A percentile compares a stretch with the other conserved stretches of the same genome.
phyloP scores from a whole-genome alignment of 108 stramenopile genomes.

The Skeletonema costatum region DNA sequence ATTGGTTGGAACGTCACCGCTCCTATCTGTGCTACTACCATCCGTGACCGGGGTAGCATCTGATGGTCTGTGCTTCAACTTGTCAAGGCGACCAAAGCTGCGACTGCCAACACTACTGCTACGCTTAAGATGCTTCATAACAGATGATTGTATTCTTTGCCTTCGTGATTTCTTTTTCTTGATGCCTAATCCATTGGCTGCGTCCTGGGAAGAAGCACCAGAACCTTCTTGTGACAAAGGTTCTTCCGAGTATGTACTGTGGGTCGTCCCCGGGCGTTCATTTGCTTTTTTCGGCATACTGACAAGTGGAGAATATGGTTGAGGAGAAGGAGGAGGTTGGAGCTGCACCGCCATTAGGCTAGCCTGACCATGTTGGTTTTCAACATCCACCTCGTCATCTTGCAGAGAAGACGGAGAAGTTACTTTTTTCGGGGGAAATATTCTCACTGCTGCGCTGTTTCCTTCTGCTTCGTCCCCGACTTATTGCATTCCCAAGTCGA shows the following conservation, averaged over 20 bases:
- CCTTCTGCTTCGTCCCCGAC: not conserved
- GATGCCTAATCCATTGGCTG: not conserved
- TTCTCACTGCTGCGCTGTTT: not conserved
- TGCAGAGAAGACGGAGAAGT: not conserved
- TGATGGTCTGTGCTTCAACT: not conserved
- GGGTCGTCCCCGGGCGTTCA: not conserved
- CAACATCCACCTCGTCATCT: not conserved
- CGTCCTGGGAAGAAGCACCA: not conserved
- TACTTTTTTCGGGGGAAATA: not conserved
- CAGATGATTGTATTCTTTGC: not conserved
- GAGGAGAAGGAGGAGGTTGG: not conserved
- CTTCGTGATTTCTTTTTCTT: slow-evolving; percentile 2
- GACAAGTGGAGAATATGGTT: not conserved
- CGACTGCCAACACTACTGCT: not conserved
- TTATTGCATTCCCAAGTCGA: not conserved
- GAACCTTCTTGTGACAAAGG: not conserved
- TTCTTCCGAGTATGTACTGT: not conserved
- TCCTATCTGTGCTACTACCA: not conserved
- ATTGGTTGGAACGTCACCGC: not conserved
- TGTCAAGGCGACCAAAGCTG: not conserved
- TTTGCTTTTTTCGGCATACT: not conserved
- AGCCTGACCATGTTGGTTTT: not conserved
- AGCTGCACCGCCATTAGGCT: not conserved
- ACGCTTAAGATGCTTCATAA: not conserved
- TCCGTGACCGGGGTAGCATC: not conserved